Base-by-base conservation (phyloP, 2,329 filamentous ascomycete species). In the Alternaria triticina region DNA sequence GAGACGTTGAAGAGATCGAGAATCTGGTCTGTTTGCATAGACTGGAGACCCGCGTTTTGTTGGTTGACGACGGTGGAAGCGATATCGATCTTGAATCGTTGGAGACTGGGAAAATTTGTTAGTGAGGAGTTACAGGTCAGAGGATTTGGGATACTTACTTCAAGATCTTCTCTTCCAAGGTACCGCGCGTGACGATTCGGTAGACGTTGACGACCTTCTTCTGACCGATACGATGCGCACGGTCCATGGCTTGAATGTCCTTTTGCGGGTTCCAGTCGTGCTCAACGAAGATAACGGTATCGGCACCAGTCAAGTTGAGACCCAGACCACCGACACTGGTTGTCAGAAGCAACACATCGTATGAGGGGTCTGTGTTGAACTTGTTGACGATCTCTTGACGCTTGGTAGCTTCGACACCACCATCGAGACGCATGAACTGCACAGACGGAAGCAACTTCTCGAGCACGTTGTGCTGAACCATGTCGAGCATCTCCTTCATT, bases 181-280 rank as follows among this genome's bases (percentile, higher is more conserved):
- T 99, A 66, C 96, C 96, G 70, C 96, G 88, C 6, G 96, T 99
- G 74, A 99, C 96, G 69, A 99, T 86, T 23, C 96, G 93, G 81
- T 99, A 99, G 15, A 99, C 96, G 76, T 99, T 99, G 71, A 99
- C 96, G 40, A 98, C 96, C 87, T 98, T 99, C 89, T 99, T 99
- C 84, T 99, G 96, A 2, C 96, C 96, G 74, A 99, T 98, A 72
- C 96, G 90, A 85, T 99, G 96, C 9, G 96, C 96, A 64, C 96
- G 93, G 78, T 99, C 96, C 96, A 99, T 99, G 70, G 96, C 96
- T 78, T 99, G 96, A 70, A 99, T 88, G 81, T 99, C 96, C 81
- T 97, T 97, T 79, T 99, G 96, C 30, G 96, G 96, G 78, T 99
- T 99, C 96, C 96, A 99, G 81, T 99, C 96, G 81, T 99, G 96